Evolutionary conservation across 2,329 filamentous ascomycete genomes (phyloP), one percentile per base, ranked within the genome.

Genomic region (Cadophora luteo-olivacea): DNA sequence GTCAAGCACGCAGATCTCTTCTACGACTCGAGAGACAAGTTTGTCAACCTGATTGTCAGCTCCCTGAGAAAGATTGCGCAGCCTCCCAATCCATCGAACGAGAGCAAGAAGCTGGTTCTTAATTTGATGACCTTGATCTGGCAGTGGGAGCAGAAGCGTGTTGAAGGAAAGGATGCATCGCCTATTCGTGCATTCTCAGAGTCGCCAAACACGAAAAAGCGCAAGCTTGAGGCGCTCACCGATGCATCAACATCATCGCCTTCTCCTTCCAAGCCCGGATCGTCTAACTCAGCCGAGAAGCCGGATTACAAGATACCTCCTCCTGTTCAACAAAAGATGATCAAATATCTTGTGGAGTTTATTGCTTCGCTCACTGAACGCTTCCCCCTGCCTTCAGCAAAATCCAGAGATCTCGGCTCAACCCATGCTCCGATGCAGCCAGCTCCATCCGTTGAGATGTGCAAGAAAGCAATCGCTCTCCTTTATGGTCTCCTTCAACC

Each of bases 311-410:
- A 87, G 70, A 89, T 95, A 32, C 87, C 91, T 9, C 78, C 86
- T 0, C 79, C 86, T 0, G 88, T 92, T 65, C 88, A 94, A 24
- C 86, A 90, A 54, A 91, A 93, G 79, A 91, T 99, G 83, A 87
- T 97, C 60, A 97, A 97, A 80, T 99, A 98, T 77, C 86, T 99
- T 38, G 92, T 98, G 36, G 92, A 96, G 69, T 98, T 98, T 80
- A 97, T 98, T 74, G 94, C 94, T 1, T 92, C 93, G 62, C 85
- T 97, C 25, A 91, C 92, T 22, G 96, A 98, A 79, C 89, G 94
- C 41, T 97, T 92, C 78, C 89, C 90, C 24, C 87, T 94, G 25
- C 91, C 91, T 16, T 92, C 91, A 25, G 85, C 88, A 16, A 91
- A 90, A 74, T 84, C 88, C 52, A 87, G 88, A 61, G 89, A 91